Evolutionary conservation across 2,329 filamentous ascomycete species (phyloP).

Genomic region (Penicillium thymicola): DNA sequence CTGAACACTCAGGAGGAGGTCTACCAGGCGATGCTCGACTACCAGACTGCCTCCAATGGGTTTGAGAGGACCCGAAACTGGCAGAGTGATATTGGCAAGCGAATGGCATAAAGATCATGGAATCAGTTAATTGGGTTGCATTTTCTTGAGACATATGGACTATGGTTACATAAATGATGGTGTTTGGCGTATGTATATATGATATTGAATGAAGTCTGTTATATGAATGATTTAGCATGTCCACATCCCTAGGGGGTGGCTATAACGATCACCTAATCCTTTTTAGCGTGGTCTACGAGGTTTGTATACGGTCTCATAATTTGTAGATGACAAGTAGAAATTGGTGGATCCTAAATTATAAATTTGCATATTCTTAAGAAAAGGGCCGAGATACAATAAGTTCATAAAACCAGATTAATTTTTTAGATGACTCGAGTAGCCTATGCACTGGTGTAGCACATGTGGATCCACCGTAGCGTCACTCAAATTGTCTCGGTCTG

Average conservation of each 20-base stretch:
- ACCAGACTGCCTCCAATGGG: constrained; percentile 68
- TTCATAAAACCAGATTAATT: too few relatives aligned
- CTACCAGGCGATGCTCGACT: constrained; percentile 73
- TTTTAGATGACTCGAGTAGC: too few relatives aligned
- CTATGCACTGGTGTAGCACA: too few relatives aligned
- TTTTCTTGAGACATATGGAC: not conserved
- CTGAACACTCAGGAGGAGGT: constrained; percentile 68
- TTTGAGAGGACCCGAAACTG: constrained; percentile 77
- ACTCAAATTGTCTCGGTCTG: constrained; percentile 10
- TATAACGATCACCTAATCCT: not conserved
- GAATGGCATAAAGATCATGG: constrained; percentile 49
- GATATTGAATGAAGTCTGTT: not conserved
- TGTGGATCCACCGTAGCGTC: not conserved
- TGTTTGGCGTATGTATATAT: not conserved
- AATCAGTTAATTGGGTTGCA: not conserved
- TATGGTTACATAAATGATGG: not conserved
- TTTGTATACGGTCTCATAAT: too few relatives aligned
- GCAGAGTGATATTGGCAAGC: constrained; percentile 83
- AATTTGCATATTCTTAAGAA: too few relatives aligned
- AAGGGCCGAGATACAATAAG: too few relatives aligned
- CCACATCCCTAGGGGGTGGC: not conserved
- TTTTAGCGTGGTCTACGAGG: not conserved
- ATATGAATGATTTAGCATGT: not conserved
- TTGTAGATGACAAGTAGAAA: too few relatives aligned
- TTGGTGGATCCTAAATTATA: too few relatives aligned